phyloP scores from a whole-genome alignment of 2,329 filamentous ascomycete species.

The Exutisphaerella laricina region DNA sequence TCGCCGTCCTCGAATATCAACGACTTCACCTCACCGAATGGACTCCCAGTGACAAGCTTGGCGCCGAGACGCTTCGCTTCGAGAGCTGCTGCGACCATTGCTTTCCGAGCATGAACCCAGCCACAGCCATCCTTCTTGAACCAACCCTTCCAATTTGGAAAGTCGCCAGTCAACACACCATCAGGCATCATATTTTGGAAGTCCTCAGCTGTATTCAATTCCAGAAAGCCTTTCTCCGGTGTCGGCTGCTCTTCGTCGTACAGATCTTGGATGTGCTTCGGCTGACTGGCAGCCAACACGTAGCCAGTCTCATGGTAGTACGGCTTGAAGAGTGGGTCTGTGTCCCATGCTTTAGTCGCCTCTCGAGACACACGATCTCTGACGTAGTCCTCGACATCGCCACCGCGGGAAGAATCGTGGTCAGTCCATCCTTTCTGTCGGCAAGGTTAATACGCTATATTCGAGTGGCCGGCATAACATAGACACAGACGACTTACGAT shows the following conservation, averaged over 20 bases:
- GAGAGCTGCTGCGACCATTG: conserved; percentile 41
- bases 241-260: conserved; percentile 19
- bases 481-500: conserved; percentile 46
- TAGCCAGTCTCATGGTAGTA: conserved; percentile 46
- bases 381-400: conserved; percentile 34
- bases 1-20: conserved; percentile 35
- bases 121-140: conserved; percentile 43
- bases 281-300: conserved; percentile 43
- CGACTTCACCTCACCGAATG: conserved; percentile 36
- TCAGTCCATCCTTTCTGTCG: conserved; percentile 14
- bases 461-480: too few species aligned
- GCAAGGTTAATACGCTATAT: background rate
- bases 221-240: conserved; percentile 20
- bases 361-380: conserved; percentile 33
- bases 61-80: conserved; percentile 46
- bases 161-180: conserved; percentile 47
- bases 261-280: conserved; percentile 30
- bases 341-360: conserved; percentile 40
- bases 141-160: conserved; percentile 49
- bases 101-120: conserved; percentile 51
- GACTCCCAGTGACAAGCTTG: conserved; percentile 41
- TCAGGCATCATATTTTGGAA: conserved; percentile 49
- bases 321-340: conserved; percentile 39
- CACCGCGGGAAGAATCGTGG: conserved; percentile 22
- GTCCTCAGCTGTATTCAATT: conserved; percentile 40